Conservation (phyloP, 176 grass and related monocot genomes). For the Avena sativa region DNA sequence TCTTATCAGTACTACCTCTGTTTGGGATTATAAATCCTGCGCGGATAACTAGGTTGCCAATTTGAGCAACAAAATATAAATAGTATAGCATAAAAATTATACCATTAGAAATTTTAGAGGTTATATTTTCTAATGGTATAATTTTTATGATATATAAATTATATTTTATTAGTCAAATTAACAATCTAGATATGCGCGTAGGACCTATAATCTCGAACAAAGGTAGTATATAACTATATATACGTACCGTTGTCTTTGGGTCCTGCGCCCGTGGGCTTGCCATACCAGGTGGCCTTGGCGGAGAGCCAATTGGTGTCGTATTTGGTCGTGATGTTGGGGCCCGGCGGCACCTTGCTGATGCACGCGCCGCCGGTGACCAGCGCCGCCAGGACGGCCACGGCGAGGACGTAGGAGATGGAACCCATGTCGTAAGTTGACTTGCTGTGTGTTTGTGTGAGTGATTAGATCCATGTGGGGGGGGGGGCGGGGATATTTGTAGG, state of each 20-base stretch:
- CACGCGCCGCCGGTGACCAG: slow-evolving; percentile 43
- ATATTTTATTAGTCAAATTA: too few species aligned
- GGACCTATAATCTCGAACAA: too few species aligned
- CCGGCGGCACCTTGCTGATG: slow-evolving; percentile 37
- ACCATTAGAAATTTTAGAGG: too few species aligned
- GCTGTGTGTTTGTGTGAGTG: background rate
- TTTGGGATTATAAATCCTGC: too few species aligned
- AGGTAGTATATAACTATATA: too few species aligned
- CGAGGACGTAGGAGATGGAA: background rate
- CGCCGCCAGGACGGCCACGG: slow-evolving; percentile 16
- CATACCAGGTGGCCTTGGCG: slow-evolving; percentile 83
- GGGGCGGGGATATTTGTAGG: slow-evolving; percentile 15
- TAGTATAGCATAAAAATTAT: too few species aligned
- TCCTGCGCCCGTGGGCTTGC: slow-evolving; percentile 57
- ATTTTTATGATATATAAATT: too few species aligned
- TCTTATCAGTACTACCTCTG: too few species aligned
- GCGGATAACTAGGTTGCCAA: too few species aligned
- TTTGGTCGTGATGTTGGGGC: slow-evolving; percentile 49
- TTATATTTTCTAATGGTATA: too few species aligned
- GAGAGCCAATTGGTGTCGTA: slow-evolving; percentile 38
- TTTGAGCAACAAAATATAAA: too few species aligned
- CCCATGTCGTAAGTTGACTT: slow-evolving; percentile 22
- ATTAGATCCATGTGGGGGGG: background rate
- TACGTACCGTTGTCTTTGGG: slow-evolving; percentile 58
- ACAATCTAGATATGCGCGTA: too few species aligned